A percentile compares a stretch with the other conserved stretches of the same genome.
phyloP scores from a whole-genome alignment of 768 basidiomycete genomes.

The Cubamyces sp. region DNA sequence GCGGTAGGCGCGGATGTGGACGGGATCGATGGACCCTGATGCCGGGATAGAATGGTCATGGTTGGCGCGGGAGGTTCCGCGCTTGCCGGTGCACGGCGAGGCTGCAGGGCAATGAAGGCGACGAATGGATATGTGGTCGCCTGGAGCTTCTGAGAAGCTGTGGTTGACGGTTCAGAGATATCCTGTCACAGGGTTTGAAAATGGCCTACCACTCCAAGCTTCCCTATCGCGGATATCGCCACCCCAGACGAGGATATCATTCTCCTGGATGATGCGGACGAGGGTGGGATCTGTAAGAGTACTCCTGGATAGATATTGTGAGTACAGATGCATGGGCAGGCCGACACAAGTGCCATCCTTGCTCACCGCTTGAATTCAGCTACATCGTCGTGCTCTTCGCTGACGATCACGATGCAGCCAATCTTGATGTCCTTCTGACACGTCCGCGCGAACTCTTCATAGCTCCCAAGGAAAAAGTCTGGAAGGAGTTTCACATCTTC shows the following conservation, averaged over 20 bases:
- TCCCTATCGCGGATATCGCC: slow-evolving; percentile 86
- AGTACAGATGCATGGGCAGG: background rate
- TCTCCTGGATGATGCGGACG: slow-evolving; percentile 68
- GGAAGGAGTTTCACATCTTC: slow-evolving; percentile 60
- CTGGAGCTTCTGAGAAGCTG: slow-evolving; percentile 74
- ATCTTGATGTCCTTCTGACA: slow-evolving; percentile 75
- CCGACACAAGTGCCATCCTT: slow-evolving; percentile 23
- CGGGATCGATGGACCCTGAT: slow-evolving; percentile 67
- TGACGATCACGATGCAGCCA: slow-evolving; percentile 81
- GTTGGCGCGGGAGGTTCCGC: slow-evolving; percentile 47
- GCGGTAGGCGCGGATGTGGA: slow-evolving; percentile 59
- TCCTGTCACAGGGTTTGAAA: slow-evolving; percentile 5
- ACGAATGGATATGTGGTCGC: slow-evolving; percentile 93
- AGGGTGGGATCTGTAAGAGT: slow-evolving; percentile 78
- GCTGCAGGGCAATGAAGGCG: slow-evolving; percentile 88
- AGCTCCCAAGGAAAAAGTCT: slow-evolving; percentile 79
- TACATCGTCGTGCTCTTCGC: slow-evolving; percentile 90
- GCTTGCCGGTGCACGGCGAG: slow-evolving; percentile 51
- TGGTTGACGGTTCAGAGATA: slow-evolving; percentile 3
- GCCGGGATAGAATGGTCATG: slow-evolving; percentile 84
- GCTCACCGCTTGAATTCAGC: slow-evolving; percentile 79
- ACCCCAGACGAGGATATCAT: slow-evolving; percentile 87
- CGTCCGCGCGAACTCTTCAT: slow-evolving; percentile 74
- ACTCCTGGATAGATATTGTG: slow-evolving; percentile 43
- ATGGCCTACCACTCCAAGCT: slow-evolving; percentile 67